A percentile compares a stretch with the other conserved stretches of the same genome.
phyloP scores from a whole-genome alignment of 768 basidiomycete genomes.

The Russula compacta region DNA sequence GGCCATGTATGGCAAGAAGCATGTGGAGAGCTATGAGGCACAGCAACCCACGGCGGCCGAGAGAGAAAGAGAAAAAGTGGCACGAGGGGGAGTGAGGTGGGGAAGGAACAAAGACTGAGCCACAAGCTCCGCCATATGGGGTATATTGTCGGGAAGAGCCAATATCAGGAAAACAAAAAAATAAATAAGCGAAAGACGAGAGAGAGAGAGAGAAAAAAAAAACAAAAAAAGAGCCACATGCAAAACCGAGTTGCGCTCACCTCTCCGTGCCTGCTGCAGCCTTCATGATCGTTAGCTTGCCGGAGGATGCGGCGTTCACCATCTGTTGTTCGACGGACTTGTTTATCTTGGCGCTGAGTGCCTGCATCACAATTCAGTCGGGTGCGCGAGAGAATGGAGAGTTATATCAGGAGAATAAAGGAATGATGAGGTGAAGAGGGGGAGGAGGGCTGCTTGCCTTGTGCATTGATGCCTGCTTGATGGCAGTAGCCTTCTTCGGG shows the following conservation, averaged over 20 bases:
- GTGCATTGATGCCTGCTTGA: slow-evolving; percentile 71
- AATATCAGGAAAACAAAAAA: not conserved
- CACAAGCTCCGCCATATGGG: not conserved
- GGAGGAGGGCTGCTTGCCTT: slow-evolving; percentile 37
- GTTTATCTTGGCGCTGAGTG: slow-evolving; percentile 84
- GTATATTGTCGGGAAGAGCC: not conserved
- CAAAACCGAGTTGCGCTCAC: slow-evolving; percentile 19
- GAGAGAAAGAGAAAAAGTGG: not conserved
- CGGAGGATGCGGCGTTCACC: slow-evolving; percentile 79
- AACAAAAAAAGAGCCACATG: not conserved
- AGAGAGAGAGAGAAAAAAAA: no score
- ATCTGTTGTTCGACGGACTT: slow-evolving; percentile 88
- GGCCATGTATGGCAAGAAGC: slow-evolving; percentile 5
- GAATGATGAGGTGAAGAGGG: not conserved
- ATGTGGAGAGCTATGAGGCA: slow-evolving; percentile 12
- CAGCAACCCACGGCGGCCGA: not conserved
- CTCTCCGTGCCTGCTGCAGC: slow-evolving; percentile 40
- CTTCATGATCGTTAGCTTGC: slow-evolving; percentile 92
- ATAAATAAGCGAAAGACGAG: not conserved
- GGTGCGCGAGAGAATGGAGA: not conserved
- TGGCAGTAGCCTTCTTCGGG: slow-evolving; percentile 67
- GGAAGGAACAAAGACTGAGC: no score
- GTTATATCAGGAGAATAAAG: not conserved
- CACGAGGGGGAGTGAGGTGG: not conserved
- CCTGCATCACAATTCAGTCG: slow-evolving; percentile 33